Evolutionary conservation across 139 green algal species (phyloP), one percentile per base, ranked within the genome.

Genomic region (Dunaliella primolecta): DNA sequence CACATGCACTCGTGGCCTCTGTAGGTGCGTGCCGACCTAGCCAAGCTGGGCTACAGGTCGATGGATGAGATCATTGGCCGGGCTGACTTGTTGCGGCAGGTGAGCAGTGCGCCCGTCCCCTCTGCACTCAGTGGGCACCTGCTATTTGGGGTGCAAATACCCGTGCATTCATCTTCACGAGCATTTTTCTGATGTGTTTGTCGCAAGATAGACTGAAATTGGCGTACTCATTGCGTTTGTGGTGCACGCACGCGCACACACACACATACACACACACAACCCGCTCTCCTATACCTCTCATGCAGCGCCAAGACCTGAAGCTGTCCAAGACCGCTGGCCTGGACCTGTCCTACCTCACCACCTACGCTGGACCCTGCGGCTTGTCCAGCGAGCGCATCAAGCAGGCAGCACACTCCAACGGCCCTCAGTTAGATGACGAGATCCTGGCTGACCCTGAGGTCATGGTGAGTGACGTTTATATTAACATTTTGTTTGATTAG

Each of bases 51-150:
- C 71, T 90, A 86, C 87, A 85, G 87, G 55, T 95, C 86, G 55
- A 80, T 99, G 77, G 93, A 99, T 86, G 97, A 99, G 87, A 88
- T 99, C 31, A 93, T 99, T 37, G 97, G 97, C 24, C 89, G 93
- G 35, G 91, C 94, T 1, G 95, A 97, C 89, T 86, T 95, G 87
- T 88, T 97, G 85, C n/a, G n/a, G n/a, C n/a, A n/a, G n/a, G n/a
- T n/a, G n/a, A n/a, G n/a, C n/a, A n/a, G n/a, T n/a, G n/a, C n/a
- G n/a, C n/a, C n/a, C n/a, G n/a, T n/a, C n/a, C n/a, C n/a, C n/a
- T n/a, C n/a, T n/a, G n/a, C n/a, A n/a, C n/a, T n/a, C n/a, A n/a
- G n/a, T n/a, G n/a, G n/a, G n/a, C n/a, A n/a, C n/a, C n/a, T n/a
- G n/a, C n/a, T n/a, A n/a, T n/a, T n/a, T n/a, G n/a, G n/a, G n/a